Base-by-base conservation (phyloP, 352 stramenopile species). In the Globisporangium parvum region DNA sequence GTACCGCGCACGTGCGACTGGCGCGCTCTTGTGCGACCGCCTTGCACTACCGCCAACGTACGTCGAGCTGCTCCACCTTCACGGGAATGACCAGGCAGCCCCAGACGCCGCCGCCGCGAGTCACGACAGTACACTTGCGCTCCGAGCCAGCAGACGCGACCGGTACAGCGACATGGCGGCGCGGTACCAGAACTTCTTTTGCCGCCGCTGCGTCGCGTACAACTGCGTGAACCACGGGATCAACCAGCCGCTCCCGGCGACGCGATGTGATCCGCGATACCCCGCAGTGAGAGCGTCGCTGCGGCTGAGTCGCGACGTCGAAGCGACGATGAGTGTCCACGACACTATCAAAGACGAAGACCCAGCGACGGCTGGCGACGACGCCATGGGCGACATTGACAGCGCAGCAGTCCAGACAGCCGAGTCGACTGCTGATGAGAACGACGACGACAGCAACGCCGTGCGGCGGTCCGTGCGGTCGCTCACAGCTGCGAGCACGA, bases 181-280 rank as follows among this genome's bases (percentile, higher is more conserved):
- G 0, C 70, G 65, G 26, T 88, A 85, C 39, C 71, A 71, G 40
- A 59, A 75, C 21, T 73, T 88, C 31, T 91, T 91, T 42, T 93
- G 84, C 46, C 77, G 81, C 8, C 77, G 72, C n/a, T 93, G 84
- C 63, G 87, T 73, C 51, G 45, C 57, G 40, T 93, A 88, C 69
- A 89, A 83, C 53, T 93, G 84, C 57, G 63, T 77, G 57, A 71
- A 85, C 31, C 84, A 93, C 59, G 81, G 80, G 17, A 61, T 72
- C 44, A 57, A 77, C 9, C 78, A 89, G 53, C 77, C 80, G 11
- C 40, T 67, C 24, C 63, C 77, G 9, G 44, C 62, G 23, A 60
- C 74, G 44, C 77, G 80, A 8, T 63, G 66, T 0, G 80, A 93
- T 55, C 82, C 82, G 4, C 62, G 54, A 6, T 82, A 87, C 60